A percentile compares a stretch with the other conserved stretches of the same genome.
Conservation (phyloP, 768 basidiomycete species). For the Psilocybe subaeruginosa region DNA sequence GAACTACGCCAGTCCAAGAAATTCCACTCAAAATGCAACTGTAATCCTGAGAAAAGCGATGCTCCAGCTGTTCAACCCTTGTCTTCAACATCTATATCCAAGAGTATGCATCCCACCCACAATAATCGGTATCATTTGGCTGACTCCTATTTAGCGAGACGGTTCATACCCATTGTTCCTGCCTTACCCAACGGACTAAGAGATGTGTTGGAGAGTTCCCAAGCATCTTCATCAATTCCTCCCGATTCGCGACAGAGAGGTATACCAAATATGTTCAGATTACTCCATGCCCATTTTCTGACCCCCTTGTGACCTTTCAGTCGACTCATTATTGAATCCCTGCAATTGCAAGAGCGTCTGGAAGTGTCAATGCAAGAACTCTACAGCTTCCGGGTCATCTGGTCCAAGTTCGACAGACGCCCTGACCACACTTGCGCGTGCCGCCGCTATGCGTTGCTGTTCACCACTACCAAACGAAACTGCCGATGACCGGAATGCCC, state of each 20-base stretch:
- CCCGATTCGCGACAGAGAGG: constrained; percentile 55
- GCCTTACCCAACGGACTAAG: constrained; percentile 75
- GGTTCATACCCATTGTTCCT: constrained; percentile 73
- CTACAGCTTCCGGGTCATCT: constrained; percentile 12
- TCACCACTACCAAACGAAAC: constrained; percentile 14
- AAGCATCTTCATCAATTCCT: constrained; percentile 27
- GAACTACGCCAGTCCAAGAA: constrained; percentile 79
- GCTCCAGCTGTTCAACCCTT: constrained; percentile 32
- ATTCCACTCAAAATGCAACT: constrained; percentile 83
- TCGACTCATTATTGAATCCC: constrained; percentile 64
- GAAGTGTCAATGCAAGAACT: constrained; percentile 52
- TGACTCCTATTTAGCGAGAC: constrained; percentile 47
- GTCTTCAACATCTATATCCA: constrained; percentile 38
- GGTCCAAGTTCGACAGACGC: constrained; percentile 15
- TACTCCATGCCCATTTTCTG: not conserved
- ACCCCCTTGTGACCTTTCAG: constrained; percentile 33
- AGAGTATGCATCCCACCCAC: constrained; percentile 34
- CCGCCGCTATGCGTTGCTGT: constrained; percentile 36
- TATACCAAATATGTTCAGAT: constrained; percentile 23
- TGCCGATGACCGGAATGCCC: not conserved
- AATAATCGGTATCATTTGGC: not conserved
- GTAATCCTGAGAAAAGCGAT: constrained; percentile 46
- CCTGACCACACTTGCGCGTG: constrained; percentile 39
- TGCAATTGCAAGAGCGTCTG: constrained; percentile 61
- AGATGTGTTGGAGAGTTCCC: constrained; percentile 46